Evolutionary conservation across 805 yeast species (phyloP), one percentile per base, ranked within the genome.

Genomic region (Schizosaccharomyces lindneri): DNA sequence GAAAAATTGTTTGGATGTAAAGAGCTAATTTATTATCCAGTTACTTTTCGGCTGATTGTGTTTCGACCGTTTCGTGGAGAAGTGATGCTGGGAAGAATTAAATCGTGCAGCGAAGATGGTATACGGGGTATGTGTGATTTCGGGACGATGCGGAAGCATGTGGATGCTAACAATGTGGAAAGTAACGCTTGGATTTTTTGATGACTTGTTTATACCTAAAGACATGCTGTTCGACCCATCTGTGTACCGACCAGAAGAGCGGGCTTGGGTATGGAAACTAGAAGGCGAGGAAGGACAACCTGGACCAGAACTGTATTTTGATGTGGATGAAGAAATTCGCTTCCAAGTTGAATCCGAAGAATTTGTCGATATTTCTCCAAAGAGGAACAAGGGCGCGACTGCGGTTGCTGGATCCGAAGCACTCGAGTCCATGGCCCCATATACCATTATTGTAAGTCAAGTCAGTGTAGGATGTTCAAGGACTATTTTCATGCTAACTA

Each of bases 21-120:
- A 46, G 21, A 24, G 27, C 27, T 46, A n/a, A 19, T 19, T 13
- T 31, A 7, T 19, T 6, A 5, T 55, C 7, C 48, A 65, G 85
- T 84, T 21, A 78, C 75, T 62, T 86, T 88, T 68, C 73, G 97
- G 61, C 76, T 84, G 59, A 75, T 89, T 9, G 83, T 90, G 1
- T 93, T 93, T 78, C 85, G 89, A 65, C 98, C 98, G 0, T 90
- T 90, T 71, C 82, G 87, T 0, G 98, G 98, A 9, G 98, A 93
- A 70, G 80, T 90, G 6, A 71, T 93, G 31, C 83, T 88, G 0
- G 98, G 98, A 1, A 87, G 95, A 90, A 87, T 93, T 43, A 82
- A 87, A 55, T 85, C 87, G 66, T 86, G 95, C 73, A 79, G 88
- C 3, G 79, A 81, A 27, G 94, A 88, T 62, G 98, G 98, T 2